These are phyloP conservation scores for Caryopteris hybrid DNA, from an alignment of 305 asterid species.

Conservation along the genomic window DNA sequence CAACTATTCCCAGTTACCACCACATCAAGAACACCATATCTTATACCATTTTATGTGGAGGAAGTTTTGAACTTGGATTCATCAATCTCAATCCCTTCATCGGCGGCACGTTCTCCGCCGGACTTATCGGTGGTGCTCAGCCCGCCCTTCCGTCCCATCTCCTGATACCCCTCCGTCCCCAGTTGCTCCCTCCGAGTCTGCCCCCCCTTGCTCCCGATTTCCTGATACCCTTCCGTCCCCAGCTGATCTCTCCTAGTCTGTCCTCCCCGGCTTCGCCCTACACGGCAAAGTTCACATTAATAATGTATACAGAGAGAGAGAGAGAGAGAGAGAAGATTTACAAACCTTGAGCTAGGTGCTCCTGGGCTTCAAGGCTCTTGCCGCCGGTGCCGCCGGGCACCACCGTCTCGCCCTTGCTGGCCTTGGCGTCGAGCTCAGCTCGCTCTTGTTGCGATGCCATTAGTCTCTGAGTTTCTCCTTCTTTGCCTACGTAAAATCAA, in stretches of 20 bases:
- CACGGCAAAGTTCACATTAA: no score
- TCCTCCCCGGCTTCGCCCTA: no score
- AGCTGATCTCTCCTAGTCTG: no score
- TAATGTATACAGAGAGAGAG: no score
- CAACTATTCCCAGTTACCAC: no score
- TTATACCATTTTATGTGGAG: no score
- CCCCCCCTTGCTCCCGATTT: constrained; percentile 71
- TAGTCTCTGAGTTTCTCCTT: no score
- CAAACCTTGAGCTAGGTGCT: constrained; percentile 74
- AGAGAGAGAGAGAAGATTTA: no score
- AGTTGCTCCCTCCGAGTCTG: constrained; percentile 61
- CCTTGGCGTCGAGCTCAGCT: constrained; percentile 47
- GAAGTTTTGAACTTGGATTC: constrained; percentile 81
- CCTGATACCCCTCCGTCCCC: constrained; percentile 70
- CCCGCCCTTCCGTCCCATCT: constrained; percentile 75
- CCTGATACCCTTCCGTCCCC: no score
- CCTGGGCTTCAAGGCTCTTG: constrained; percentile 61
- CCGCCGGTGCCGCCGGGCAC: constrained; percentile 79
- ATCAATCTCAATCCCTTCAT: constrained; percentile 52
- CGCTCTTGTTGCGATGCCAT: constrained; percentile 46
- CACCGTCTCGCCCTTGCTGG: constrained; percentile 65
- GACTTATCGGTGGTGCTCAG: constrained; percentile 49
- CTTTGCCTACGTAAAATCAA: no score
- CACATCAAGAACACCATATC: no score
- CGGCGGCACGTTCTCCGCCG: constrained; percentile 47